Evolutionary conservation across 495 filamentous ascomycete genomes (phyloP), one percentile per base, ranked within the genome.

Genomic region (Xylaria scruposa): DNA sequence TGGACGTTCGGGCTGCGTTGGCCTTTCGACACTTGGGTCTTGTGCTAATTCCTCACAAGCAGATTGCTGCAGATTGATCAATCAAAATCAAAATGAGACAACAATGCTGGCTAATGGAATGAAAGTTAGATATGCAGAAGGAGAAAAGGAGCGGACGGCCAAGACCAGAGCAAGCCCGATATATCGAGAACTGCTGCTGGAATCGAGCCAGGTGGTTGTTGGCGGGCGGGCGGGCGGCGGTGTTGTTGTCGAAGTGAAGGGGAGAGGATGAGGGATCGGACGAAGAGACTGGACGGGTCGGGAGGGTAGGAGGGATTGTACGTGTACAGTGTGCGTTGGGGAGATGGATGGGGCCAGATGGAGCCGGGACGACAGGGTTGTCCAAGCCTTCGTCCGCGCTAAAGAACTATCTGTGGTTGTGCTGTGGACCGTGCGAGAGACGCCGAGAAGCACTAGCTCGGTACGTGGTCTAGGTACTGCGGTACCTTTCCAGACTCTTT

Each of bases 71-170:
- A 17, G 38, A 59, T 66, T 46, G 59, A 67, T 71, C 70, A 71
- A 60, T 66, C 70, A 60, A 67, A 71, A 75, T 70, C 72, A 74
- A 77, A 74, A 74, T 73, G 72, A 53, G 75, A 65, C 74, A 74
- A 77, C 70, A 74, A 77, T 73, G 75, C 75, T 73, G 68, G 73
- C 70, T 76, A 77, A 73, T 71, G 66, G 76, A 75, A 77, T 74
- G 58, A 76, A 63, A 67, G 78, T 68, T 60, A 72, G 76, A 59
- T 66, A 72, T 74, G 58, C 33, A 70, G 40, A 65, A 71, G 40
- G 60, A 71, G 60, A 72, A 85, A 86, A 85, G 81, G 84, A 85
- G 82, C 82, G 84, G 84, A 85, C 83, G 84, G 84, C 75, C 83
- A 84, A 84, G 79, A 81, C 83, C 83, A 85, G 78, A 78, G 83